Evolutionary conservation across 441 rosid genomes (phyloP).

Genomic region (Eruca vesicaria): DNA sequence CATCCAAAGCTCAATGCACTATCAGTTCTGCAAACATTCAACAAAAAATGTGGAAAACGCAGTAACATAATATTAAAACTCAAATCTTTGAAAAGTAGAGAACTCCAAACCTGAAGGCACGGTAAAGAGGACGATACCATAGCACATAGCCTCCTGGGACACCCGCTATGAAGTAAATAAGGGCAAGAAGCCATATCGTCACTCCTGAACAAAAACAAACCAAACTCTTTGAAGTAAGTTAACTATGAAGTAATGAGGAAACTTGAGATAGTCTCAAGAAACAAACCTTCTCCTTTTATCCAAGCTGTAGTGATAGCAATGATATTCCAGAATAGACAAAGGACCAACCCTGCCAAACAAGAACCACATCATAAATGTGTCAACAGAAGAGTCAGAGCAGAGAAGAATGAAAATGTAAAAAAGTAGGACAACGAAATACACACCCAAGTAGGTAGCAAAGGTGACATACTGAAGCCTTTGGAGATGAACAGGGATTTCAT

Average conservation of each 20-base stretch:
- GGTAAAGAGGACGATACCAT: conserved; percentile 98
- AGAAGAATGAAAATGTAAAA: neutral
- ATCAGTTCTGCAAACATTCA: conserved; percentile 56
- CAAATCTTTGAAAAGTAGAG: neutral
- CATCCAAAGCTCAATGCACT: conserved; percentile 81
- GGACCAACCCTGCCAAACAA: conserved; percentile 53
- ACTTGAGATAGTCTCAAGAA: neutral
- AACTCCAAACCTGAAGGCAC: conserved; percentile 68
- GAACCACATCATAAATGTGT: neutral
- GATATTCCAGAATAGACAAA: conserved; percentile 84
- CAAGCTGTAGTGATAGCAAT: conserved; percentile 83
- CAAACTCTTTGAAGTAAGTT: neutral
- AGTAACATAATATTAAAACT: neutral
- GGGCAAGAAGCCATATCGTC: conserved; percentile 86
- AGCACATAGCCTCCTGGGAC: conserved; percentile 86
- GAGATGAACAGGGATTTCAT: conserved; percentile 80
- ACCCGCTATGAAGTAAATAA: conserved; percentile 86
- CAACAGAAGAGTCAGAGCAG: neutral
- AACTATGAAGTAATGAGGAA: neutral
- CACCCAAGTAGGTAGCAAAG: conserved; percentile 76
- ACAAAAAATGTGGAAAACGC: neutral
- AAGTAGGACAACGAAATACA: neutral
- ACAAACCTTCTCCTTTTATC: conserved; percentile 83
- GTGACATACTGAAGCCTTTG: conserved; percentile 78
- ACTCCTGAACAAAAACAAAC: conserved; percentile 49